Percentiles rank a stretch among this genome's conserved stretches.
phyloP scores from a whole-genome alignment of 169 alveolate species.

The Besnoitia besnoiti region DNA sequence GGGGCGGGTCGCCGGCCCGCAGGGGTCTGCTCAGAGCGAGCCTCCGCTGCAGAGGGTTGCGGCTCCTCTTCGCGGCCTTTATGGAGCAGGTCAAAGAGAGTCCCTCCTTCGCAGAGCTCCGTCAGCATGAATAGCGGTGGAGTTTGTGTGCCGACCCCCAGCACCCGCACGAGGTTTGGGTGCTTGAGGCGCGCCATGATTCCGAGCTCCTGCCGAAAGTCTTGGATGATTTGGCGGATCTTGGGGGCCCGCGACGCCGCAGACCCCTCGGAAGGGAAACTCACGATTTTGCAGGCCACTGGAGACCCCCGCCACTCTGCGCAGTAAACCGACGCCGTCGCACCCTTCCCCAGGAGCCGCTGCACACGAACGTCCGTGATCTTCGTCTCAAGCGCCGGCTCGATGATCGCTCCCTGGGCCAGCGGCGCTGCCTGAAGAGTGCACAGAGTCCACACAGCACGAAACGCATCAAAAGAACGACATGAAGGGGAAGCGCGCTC shows the following conservation, averaged over 20 bases:
- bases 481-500: no score
- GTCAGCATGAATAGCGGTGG: conserved; percentile 76
- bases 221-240: conserved; percentile 63
- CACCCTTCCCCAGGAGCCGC: conserved; percentile 35
- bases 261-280: neutral
- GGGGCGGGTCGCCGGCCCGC: neutral
- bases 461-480: no score
- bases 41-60: no score
- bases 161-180: conserved; percentile 79
- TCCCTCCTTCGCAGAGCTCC: conserved; percentile 89
- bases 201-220: conserved; percentile 81
- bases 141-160: conserved; percentile 30
- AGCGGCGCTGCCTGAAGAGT: no score
- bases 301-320: conserved; percentile 38
- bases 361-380: neutral
- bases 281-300: conserved; percentile 46
- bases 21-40: neutral
- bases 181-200: conserved; percentile 80
- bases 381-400: neutral
- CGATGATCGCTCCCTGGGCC: no score
- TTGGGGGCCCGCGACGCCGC: conserved; percentile 3
- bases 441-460: no score
- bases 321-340: conserved; percentile 43
- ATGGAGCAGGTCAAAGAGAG: conserved; percentile 82
- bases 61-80: neutral